Evolutionary conservation across 768 basidiomycete species (phyloP).

Genomic region (Mycena olivaceomarginata): DNA sequence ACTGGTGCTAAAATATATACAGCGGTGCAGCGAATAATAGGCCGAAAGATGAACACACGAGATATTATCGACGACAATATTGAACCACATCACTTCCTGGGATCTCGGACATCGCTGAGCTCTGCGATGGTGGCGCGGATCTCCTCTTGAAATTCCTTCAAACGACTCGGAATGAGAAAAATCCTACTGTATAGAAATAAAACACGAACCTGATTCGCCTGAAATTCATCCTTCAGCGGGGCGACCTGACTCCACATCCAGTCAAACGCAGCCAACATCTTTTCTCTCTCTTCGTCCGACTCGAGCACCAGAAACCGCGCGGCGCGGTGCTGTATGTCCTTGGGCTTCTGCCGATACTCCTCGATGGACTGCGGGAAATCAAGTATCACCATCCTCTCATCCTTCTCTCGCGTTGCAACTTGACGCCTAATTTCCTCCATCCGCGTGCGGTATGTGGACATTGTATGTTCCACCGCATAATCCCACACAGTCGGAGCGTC

Average conservation of each 20-base stretch:
- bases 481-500: conserved; percentile 51
- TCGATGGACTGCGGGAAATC: conserved; percentile 58
- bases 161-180: neutral
- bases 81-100: conserved; percentile 10
- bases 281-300: conserved; percentile 59
- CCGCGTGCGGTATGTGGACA: conserved; percentile 53
- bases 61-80: no score
- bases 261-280: conserved; percentile 65
- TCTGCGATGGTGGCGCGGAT: conserved; percentile 1
- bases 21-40: no score
- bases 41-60: no score
- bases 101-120: conserved; percentile 14
- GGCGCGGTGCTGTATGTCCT: conserved; percentile 67
- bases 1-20: no score
- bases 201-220: conserved; percentile 53
- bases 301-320: conserved; percentile 67
- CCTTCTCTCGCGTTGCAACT: conserved; percentile 25
- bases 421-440: conserved; percentile 48
- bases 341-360: conserved; percentile 59
- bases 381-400: conserved; percentile 25
- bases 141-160: conserved; percentile 35
- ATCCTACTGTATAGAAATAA: neutral
- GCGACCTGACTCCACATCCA: conserved; percentile 72
- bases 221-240: conserved; percentile 63
- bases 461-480: conserved; percentile 50